Evolutionary conservation across 129 eudicot genomes (phyloP).

Genomic region (Arctium minus): DNA sequence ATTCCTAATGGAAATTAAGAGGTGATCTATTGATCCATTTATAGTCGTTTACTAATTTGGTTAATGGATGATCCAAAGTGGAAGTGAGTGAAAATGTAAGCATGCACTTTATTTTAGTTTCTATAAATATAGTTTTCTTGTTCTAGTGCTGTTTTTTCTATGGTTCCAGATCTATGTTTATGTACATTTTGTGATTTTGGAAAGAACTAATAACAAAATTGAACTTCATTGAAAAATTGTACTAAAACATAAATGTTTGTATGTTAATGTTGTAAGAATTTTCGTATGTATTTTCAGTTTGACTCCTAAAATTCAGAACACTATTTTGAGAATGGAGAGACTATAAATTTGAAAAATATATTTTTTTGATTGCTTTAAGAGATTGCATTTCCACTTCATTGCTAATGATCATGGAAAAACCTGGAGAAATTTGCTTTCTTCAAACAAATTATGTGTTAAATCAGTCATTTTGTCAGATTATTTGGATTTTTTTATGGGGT

Average conservation of each 20-base stretch:
- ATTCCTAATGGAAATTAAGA: not conserved
- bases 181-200: not conserved
- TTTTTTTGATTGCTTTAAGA: not conserved
- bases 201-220: not conserved
- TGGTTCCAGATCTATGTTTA: not conserved
- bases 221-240: not conserved
- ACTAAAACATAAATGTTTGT: not conserved
- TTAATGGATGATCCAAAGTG: not conserved
- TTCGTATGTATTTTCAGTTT: not conserved
- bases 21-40: not conserved
- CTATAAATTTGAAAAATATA: not conserved
- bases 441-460: not conserved
- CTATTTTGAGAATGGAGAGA: not conserved
- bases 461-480: too few relatives aligned
- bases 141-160: not conserved
- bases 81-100: not conserved
- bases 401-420: not conserved
- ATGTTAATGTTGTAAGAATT: not conserved
- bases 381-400: not conserved
- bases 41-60: not conserved
- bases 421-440: not conserved
- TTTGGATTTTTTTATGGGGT: not conserved
- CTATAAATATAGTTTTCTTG: not conserved
- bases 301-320: constrained; percentile 6
- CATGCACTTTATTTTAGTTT: not conserved